These are phyloP conservation scores for Globisporangium carolinianum DNA, from an alignment of 352 stramenopile species.

Conservation along the genomic window DNA sequence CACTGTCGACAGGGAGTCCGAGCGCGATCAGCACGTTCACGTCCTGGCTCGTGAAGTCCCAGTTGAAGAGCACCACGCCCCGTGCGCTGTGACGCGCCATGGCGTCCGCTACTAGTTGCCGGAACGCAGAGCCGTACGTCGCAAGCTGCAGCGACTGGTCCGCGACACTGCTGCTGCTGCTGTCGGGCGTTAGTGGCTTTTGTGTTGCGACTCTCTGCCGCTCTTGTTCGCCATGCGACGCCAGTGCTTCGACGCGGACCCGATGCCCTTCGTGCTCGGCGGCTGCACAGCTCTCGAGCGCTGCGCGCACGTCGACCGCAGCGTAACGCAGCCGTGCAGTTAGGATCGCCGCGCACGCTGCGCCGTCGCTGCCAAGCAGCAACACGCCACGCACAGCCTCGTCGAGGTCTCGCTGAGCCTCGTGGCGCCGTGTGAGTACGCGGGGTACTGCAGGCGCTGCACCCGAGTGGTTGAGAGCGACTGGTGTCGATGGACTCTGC, in stretches of 20 bases:
- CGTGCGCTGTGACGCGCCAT: slow-evolving; percentile 17
- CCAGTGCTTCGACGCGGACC: not conserved
- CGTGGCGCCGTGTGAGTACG: slow-evolving; percentile 11
- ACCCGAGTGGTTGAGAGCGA: not conserved
- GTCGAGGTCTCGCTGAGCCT: slow-evolving; percentile 27
- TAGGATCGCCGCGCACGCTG: slow-evolving; percentile 27
- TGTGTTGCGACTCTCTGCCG: not conserved
- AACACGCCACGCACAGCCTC: slow-evolving; percentile 44
- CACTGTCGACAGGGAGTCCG: slow-evolving; percentile 42
- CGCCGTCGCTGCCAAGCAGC: slow-evolving; percentile 31
- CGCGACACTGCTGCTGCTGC: not conserved
- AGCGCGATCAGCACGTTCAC: slow-evolving; percentile 37
- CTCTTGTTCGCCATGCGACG: not conserved
- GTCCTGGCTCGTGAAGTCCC: slow-evolving; percentile 34
- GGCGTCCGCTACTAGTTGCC: slow-evolving; percentile 5
- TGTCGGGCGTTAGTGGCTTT: no score
- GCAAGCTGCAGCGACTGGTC: slow-evolving; percentile 12
- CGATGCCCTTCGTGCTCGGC: not conserved
- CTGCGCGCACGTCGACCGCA: slow-evolving; percentile 28
- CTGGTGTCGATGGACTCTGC: not conserved
- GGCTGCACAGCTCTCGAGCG: slow-evolving; percentile 13
- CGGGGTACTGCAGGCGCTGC: not conserved
- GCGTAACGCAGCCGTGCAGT: slow-evolving; percentile 37
- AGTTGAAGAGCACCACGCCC: slow-evolving; percentile 57
- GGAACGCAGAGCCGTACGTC: slow-evolving; percentile 14